Evolutionary conservation across 768 basidiomycete species (phyloP), one percentile per base, ranked within the genome.

Genomic region (Harrya chromipes): DNA sequence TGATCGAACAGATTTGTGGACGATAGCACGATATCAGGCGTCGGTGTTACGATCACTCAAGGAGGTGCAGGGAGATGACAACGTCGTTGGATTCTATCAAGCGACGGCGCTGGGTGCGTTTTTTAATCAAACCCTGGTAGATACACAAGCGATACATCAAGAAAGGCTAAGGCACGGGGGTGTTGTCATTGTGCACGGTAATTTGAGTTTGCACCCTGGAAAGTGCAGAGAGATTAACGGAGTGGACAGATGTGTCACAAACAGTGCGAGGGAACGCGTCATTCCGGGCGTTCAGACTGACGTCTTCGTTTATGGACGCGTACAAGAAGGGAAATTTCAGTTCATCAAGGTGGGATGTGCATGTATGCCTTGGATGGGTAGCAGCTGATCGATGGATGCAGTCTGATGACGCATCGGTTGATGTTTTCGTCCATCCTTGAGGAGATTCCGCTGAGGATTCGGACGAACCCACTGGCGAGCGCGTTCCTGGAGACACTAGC

Each of bases 81-180:
- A 85, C 56, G 82, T 94, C 29, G 87, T 97, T 47, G 94, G 94
- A 34, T 92, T 95, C 69, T 97, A 97, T 73, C 91, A 95, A 63
- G 88, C 89, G 38, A 91, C 86, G 23, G 82, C 84, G 9, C 77
- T 91, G 34, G 90, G 90, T 37, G 87, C 90, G 5, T 92, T 93
- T 67, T 87, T 87, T 69, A 89, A 82, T 62, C 89, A 90, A 65
- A 77, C 80, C 8, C 66, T 93, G 42, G 75, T 93, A 40, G 89
- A 94, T 58, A 84, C 87, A 8, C 89, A 90, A 66, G 87, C 86
- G 41, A 80, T 90, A 57, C 90, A 92, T 66, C 87, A 89, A 64
- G 87, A 91, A 37, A 87, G 84, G 58, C 75, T 93, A 50, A 76
- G 91, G 61, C 89, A 93, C 60, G 90, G 90, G 27, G 92, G 91